Evolutionary conservation across 192 early-diverging fungal species (phyloP), one percentile per base, ranked within the genome.

Genomic region (Rhizoclosmatium globosum): DNA sequence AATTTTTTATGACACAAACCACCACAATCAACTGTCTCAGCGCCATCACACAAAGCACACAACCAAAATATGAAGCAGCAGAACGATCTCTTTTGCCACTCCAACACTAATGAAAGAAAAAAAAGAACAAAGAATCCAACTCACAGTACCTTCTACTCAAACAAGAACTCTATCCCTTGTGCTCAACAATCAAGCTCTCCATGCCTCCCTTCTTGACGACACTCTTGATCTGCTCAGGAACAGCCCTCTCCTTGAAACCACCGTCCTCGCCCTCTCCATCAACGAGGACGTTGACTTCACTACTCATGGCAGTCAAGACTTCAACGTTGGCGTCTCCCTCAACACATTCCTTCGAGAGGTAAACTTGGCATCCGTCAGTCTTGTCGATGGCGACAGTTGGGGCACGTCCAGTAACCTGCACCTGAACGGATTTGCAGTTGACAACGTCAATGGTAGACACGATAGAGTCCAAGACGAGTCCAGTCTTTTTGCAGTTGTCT

Each of bases 171-270:
- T 79, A 92, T 66, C 93, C 93, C 58, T 89, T 79, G 84, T 99
- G 98, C 82, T 98, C 95, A 21, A 98, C 93, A 47, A 94, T 85
- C 19, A 84, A 86, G 46, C 95, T 96, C 41, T 94, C 88, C 13
- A 97, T 86, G 47, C 56, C 74, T 42, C 72, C 79, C 73, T 93
- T 65, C 81, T 90, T 89, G 82, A 99, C 87, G n/a, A 91, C 89
- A 23, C 92, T 96, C 88, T 95, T 94, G 70, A 97, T 88, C 86
- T 98, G 97, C 81, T 99, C 98, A 47, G 96, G 92, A 11, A 99
- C 87, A 41, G 97, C 93, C 70, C 91, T 86, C 87, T 99, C 98
- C 38, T 86, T 85, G 82, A 84, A 97, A 11, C 93, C 93, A n/a
- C 84, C 87, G 17, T 92, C 89, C n/a, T 82, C 85, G 15, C 79